Percentiles rank a stretch among this genome's conserved stretches.
Conservation (phyloP, 2,329 filamentous ascomycete genomes). For the Kalaharituber pfeilii region DNA sequence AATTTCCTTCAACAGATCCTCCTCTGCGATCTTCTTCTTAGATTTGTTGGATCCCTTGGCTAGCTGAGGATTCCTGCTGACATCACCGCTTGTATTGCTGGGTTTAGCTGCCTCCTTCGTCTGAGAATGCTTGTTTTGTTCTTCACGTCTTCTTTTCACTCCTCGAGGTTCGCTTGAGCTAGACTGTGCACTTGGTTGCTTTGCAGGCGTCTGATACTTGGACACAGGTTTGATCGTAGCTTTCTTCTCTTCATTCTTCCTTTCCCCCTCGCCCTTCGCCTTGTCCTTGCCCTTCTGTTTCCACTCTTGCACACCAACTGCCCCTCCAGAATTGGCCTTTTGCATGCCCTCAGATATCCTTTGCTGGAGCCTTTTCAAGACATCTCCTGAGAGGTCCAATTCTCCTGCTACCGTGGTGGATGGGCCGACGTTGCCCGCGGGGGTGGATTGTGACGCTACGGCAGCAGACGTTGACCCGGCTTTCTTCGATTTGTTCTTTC, state of each 20-base stretch:
- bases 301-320: slow-evolving; percentile 2
- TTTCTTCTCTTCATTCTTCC: not conserved
- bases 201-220: too few relatives aligned
- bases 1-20: slow-evolving; percentile 43
- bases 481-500: slow-evolving; percentile 28
- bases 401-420: too few relatives aligned
- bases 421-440: not conserved
- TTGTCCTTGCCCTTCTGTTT: slow-evolving; percentile 1
- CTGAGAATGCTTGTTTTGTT: slow-evolving; percentile 23
- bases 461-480: not conserved
- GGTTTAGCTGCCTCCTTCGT: slow-evolving; percentile 19
- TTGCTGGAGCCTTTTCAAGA: slow-evolving; percentile 31
- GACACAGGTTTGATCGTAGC: not conserved
- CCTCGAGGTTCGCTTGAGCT: not conserved
- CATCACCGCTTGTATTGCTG: not conserved
- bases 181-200: not conserved
- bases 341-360: slow-evolving; percentile 28
- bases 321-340: slow-evolving; percentile 16
- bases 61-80: too few relatives aligned
- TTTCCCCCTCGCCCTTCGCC: not conserved
- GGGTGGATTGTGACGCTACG: not conserved
- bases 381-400: slow-evolving; percentile 19
- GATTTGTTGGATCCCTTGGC: not conserved
- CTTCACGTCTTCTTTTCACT: not conserved
- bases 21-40: slow-evolving; percentile 17